A percentile compares a stretch with the other conserved stretches of the same genome.
These are phyloP conservation scores for Leishmania turanica DNA, from an alignment of 208 protist genomes.

Conservation along the genomic window DNA sequence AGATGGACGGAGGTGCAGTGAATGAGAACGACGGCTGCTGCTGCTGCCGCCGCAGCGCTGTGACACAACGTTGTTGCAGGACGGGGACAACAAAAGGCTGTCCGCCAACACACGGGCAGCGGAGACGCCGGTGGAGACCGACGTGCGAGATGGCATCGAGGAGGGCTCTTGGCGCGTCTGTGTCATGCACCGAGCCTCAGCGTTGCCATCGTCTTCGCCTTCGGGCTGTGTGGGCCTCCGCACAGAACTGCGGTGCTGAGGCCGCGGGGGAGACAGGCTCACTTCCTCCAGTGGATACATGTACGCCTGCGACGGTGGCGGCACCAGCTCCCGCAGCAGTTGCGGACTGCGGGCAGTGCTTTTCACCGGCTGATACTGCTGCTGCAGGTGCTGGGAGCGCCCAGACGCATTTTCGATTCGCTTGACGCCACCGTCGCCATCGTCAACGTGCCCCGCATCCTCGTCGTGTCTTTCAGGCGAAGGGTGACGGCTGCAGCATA, in stretches of 20 bases:
- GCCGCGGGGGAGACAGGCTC: background rate
- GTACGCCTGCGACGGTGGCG: constrained; percentile 12
- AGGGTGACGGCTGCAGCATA: background rate
- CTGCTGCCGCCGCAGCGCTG: background rate
- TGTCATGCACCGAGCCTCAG: background rate
- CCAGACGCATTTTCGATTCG: background rate
- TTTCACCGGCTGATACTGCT: background rate
- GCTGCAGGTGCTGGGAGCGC: background rate
- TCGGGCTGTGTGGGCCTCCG: background rate
- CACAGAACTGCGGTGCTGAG: background rate
- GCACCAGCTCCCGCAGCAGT: background rate
- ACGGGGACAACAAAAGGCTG: background rate
- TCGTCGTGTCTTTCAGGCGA: background rate
- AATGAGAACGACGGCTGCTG: background rate
- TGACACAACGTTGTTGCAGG: background rate
- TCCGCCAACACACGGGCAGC: background rate
- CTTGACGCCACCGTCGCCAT: background rate
- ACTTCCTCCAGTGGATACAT: constrained; percentile 9
- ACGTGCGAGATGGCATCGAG: background rate
- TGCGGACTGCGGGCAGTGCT: background rate
- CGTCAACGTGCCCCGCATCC: background rate
- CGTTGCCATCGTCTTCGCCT: background rate
- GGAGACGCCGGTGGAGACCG: background rate
- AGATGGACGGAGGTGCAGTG: background rate
- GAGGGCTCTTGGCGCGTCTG: background rate